Conservation (phyloP, 1,139 yeast species). For the Geotrichum siamense region DNA sequence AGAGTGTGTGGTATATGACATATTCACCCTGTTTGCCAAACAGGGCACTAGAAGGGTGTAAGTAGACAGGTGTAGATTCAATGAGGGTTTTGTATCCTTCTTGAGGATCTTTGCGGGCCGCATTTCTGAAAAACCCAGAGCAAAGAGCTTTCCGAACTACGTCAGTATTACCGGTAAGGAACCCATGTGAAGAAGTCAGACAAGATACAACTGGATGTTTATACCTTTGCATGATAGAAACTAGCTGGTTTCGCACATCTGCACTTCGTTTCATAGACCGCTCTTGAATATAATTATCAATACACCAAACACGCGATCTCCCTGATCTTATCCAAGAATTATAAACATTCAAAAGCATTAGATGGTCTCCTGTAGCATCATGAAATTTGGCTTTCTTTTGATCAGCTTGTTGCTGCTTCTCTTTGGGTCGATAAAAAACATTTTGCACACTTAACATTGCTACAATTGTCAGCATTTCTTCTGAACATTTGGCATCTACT, state of each 20-base stretch:
- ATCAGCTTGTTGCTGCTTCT: conserved; percentile 73
- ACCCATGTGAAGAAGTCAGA: conserved; percentile 65
- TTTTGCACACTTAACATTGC: conserved; percentile 90
- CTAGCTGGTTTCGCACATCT: conserved; percentile 67
- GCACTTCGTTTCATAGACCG: conserved; percentile 65
- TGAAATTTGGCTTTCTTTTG: conserved; percentile 67
- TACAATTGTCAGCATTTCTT: conserved; percentile 75
- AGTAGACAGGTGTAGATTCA: conserved; percentile 63
- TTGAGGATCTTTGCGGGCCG: conserved; percentile 64
- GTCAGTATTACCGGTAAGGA: conserved; percentile 83
- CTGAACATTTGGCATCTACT: conserved; percentile 66
- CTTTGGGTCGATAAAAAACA: conserved; percentile 75
- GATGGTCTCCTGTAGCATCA: conserved; percentile 80
- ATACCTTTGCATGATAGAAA: conserved; percentile 45
- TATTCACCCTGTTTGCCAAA: conserved; percentile 73
- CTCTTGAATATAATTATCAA: conserved; percentile 58
- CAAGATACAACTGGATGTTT: conserved; percentile 45
- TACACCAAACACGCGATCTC: conserved; percentile 61
- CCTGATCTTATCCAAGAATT: conserved; percentile 62
- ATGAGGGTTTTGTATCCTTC: conserved; percentile 67
- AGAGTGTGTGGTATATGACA: conserved; percentile 73
- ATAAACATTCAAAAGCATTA: conserved; percentile 75
- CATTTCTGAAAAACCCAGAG: conserved; percentile 75
- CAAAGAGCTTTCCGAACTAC: conserved; percentile 66
- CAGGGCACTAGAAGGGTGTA: conserved; percentile 85